Evolutionary conservation across 306 rosid species (phyloP).

Genomic region (Ammopiptanthus mongolicus): DNA sequence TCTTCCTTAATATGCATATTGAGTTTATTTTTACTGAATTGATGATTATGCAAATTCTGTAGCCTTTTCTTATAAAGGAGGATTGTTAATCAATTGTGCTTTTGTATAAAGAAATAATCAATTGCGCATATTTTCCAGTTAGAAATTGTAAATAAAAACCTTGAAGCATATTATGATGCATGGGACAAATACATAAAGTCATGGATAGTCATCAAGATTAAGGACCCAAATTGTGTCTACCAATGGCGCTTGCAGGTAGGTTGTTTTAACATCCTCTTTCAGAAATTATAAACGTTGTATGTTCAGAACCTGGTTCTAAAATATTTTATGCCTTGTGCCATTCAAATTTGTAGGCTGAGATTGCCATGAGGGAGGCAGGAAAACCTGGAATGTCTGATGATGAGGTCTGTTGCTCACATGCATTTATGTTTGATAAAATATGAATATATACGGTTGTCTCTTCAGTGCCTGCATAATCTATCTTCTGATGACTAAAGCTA

Average conservation of each 20-base stretch:
- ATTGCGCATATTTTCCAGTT: conserved; percentile 41
- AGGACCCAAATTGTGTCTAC: conserved; percentile 74
- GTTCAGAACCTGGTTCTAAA: conserved; percentile 11
- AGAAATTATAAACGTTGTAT: background rate
- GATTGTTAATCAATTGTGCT: conserved; percentile 1
- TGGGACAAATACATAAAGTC: conserved; percentile 85
- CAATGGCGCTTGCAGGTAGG: conserved; percentile 89
- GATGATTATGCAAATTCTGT: background rate
- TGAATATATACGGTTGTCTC: background rate
- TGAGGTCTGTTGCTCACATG: conserved; percentile 43
- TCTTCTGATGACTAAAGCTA: conserved; percentile 9
- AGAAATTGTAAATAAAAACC: conserved; percentile 68
- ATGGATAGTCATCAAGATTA: conserved; percentile 88
- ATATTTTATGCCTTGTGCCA: background rate
- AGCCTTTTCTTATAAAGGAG: background rate
- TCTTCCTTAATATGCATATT: background rate
- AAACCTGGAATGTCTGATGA: conserved; percentile 92
- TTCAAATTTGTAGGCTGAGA: conserved; percentile 77
- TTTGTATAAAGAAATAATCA: background rate
- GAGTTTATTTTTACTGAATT: background rate
- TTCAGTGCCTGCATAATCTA: background rate
- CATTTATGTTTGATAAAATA: background rate
- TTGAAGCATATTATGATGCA: conserved; percentile 76
- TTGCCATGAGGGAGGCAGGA: conserved; percentile 96
- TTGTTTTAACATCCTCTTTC: background rate